Conservation (phyloP, 1,139 yeast species). For the Hemisphaericaspora subhashii region DNA sequence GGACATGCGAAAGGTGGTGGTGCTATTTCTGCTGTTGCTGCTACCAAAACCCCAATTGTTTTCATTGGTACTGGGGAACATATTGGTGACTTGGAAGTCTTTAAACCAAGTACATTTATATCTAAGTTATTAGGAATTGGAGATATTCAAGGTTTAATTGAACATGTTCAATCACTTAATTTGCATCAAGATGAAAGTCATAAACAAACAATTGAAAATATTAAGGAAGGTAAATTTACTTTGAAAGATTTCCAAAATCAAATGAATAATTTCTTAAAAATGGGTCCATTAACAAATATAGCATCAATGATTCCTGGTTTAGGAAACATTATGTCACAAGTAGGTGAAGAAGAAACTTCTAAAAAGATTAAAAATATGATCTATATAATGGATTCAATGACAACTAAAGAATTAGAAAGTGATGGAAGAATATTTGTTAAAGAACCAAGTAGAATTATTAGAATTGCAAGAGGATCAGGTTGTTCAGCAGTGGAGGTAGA, state of each 20-base stretch:
- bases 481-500: conserved; percentile 92
- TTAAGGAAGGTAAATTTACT: conserved; percentile 94
- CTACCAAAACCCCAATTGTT: conserved; percentile 93
- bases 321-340: conserved; percentile 78
- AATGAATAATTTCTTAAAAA: conserved; percentile 90
- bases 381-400: conserved; percentile 95
- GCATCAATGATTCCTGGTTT: conserved; percentile 97
- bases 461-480: conserved; percentile 97
- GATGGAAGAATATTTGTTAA: conserved; percentile 83
- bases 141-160: conserved; percentile 90
- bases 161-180: conserved; percentile 85
- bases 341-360: conserved; percentile 89
- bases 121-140: conserved; percentile 93
- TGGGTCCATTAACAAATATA: conserved; percentile 93
- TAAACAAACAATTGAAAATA: conserved; percentile 87
- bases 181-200: conserved; percentile 69
- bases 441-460: conserved; percentile 80
- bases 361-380: conserved; percentile 84
- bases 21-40: conserved; percentile 98
- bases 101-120: conserved; percentile 85
- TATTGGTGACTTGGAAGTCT: conserved; percentile 87
- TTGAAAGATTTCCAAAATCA: conserved; percentile 90
- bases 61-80: conserved; percentile 99
- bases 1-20: conserved; percentile 99
- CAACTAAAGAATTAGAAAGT: conserved; percentile 83